These are phyloP conservation scores for Orbilia javanica DNA, from an alignment of 2,329 filamentous ascomycete species.

Conservation along the genomic window DNA sequence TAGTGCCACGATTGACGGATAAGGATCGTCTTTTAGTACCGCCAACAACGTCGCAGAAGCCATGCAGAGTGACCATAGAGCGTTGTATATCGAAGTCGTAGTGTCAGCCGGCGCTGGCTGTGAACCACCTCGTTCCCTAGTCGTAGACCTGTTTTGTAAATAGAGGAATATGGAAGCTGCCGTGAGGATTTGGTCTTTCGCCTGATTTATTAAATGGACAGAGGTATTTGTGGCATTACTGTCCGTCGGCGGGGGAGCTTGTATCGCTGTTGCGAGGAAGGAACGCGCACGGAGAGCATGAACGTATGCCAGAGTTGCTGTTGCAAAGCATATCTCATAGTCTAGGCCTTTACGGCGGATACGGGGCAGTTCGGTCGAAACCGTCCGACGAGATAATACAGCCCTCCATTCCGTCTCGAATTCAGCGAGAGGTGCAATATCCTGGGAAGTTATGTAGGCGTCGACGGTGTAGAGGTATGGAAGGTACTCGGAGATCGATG, in stretches of 20 bases:
- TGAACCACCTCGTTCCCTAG: slow-evolving; percentile 69
- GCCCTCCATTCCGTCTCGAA: slow-evolving; percentile 85
- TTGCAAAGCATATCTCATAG: slow-evolving; percentile 83
- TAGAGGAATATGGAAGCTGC: slow-evolving; percentile 83
- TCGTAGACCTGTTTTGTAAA: slow-evolving; percentile 70
- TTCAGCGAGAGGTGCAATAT: slow-evolving; percentile 69
- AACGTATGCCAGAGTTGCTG: slow-evolving; percentile 81
- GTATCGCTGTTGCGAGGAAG: slow-evolving; percentile 74
- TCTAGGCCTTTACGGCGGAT: slow-evolving; percentile 79
- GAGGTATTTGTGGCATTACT: slow-evolving; percentile 66
- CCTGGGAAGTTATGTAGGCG: slow-evolving; percentile 63
- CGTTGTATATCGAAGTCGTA: slow-evolving; percentile 64
- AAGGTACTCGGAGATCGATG: slow-evolving; percentile 80
- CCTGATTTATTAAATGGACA: slow-evolving; percentile 60
- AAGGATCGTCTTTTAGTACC: slow-evolving; percentile 94
- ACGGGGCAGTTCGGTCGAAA: slow-evolving; percentile 75
- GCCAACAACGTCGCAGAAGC: slow-evolving; percentile 73
- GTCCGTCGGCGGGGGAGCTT: slow-evolving; percentile 70
- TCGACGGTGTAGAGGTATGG: slow-evolving; percentile 86
- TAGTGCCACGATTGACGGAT: slow-evolving; percentile 83
- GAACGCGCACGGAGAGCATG: slow-evolving; percentile 79
- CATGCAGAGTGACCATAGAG: slow-evolving; percentile 37
- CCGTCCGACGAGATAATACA: slow-evolving; percentile 76
- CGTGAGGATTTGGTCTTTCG: slow-evolving; percentile 79
- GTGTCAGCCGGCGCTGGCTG: slow-evolving; percentile 70